Base-by-base conservation (phyloP, 495 filamentous ascomycete species). In the Podospora pseudocomata region DNA sequence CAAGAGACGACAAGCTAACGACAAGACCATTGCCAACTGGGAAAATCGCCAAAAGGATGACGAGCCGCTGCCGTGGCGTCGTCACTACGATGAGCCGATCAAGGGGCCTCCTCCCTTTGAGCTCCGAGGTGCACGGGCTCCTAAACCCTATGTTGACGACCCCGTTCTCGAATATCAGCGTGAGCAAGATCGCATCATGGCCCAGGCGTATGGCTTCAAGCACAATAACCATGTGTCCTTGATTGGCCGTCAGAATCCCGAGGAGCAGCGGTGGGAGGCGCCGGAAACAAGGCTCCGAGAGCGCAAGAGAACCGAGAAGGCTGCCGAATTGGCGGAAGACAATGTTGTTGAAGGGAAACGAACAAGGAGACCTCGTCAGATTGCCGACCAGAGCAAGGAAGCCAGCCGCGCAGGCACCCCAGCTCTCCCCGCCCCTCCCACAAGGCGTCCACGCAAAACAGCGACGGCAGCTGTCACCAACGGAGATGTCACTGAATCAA, bases 231-330 rank as follows among this genome's bases (percentile, higher is more conserved):
- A 78, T 20, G 71, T 76, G 1, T 71, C 75, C 32, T 78, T 71
- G 59, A 70, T 84, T 18, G 82, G 81, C 23, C 70, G 69, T 3
- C 82, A 85, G 56, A 78, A 85, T 55, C 82, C 82, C 0, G 73
- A 80, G 16, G 80, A 79, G 39, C 82, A 85, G 65, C 82, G 80
- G 26, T 77, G 77, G 60, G 82, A 81, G 39, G 72, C 78, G 49
- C 72, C 77, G n/a, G 77, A 82, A 69, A 76, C 77, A 58, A 71
- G 82, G 30, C 73, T 84, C 23, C 78, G 82, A 27, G 77, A 82
- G n/a, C 78, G 80, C 4, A 83, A 79, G 65, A 77, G 79, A 64
- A 84, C 81, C 1, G 80, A 80, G 58, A 83, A 82, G 67, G 82
- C 77, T 15, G 80, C 82, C 5, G 82, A 84, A 49, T 77, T 81